Conservation (phyloP, 768 basidiomycete species). For the Rhodosporidiobolus odoratus region DNA sequence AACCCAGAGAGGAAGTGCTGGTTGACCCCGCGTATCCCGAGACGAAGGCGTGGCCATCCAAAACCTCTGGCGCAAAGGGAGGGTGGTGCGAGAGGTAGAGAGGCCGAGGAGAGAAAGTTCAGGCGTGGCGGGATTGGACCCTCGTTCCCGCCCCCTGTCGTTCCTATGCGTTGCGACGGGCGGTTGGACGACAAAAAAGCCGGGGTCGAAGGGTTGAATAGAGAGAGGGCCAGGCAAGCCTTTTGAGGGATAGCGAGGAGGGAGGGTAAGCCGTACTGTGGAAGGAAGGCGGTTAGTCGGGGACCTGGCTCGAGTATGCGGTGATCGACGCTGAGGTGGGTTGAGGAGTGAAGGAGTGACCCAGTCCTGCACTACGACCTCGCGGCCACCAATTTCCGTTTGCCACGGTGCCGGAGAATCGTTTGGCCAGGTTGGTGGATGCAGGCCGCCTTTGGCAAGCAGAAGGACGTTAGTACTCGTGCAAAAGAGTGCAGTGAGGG, state of each 20-base stretch:
- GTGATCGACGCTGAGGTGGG: not conserved
- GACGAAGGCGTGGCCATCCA: not conserved
- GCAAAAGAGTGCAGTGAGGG: too few relatives aligned
- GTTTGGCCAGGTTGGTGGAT: constrained; percentile 10
- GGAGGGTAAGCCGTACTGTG: constrained; percentile 5
- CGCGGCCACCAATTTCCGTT: constrained; percentile 7
- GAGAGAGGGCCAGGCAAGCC: constrained; percentile 11
- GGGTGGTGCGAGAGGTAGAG: constrained; percentile 2
- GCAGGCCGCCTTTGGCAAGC: not conserved
- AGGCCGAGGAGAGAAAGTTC: constrained; percentile 6
- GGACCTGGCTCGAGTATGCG: too few relatives aligned
- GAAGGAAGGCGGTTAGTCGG: not conserved
- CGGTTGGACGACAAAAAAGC: not conserved
- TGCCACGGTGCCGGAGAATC: not conserved
- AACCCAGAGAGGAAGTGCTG: not conserved
- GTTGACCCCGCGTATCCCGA: constrained; percentile 8
- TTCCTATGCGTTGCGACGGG: not conserved
- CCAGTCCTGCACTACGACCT: constrained; percentile 18
- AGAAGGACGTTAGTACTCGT: not conserved
- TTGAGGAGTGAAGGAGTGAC: not conserved
- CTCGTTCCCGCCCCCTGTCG: not conserved
- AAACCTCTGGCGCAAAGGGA: constrained; percentile 3
- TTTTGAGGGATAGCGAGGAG: not conserved
- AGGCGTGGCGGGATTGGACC: not conserved
- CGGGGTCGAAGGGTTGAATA: not conserved